These are phyloP conservation scores for Camellia oleifera DNA, from an alignment of 179 eudicot genomes.

Conservation along the genomic window DNA sequence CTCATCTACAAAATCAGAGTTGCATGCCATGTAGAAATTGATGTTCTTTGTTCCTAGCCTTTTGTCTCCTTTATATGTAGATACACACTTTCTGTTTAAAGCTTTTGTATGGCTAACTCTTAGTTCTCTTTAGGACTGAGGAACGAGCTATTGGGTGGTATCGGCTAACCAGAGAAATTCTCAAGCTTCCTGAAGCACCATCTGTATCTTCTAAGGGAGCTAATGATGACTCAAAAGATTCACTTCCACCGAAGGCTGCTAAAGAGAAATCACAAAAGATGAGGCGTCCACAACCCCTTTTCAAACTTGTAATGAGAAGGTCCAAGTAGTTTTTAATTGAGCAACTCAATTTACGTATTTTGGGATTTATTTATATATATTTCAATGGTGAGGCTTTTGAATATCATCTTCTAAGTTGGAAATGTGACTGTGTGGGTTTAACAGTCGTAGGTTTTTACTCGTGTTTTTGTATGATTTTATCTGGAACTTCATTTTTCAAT, in stretches of 20 bases:
- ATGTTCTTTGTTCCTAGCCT: not conserved
- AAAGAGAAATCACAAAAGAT: conserved; percentile 84
- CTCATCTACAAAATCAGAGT: not conserved
- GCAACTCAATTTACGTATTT: not conserved
- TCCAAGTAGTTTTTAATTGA: conserved; percentile 21
- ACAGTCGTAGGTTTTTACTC: not conserved
- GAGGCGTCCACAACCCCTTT: conserved; percentile 90
- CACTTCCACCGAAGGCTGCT: conserved; percentile 55
- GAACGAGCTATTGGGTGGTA: conserved; percentile 99
- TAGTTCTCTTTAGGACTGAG: conserved; percentile 57
- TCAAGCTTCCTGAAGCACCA: conserved; percentile 94
- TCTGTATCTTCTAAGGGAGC: conserved; percentile 63
- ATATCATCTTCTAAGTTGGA: not conserved
- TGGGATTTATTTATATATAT: not conserved
- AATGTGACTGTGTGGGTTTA: not conserved
- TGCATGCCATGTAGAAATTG: conserved; percentile 6
- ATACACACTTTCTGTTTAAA: conserved; percentile 11
- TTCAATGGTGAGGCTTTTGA: not conserved
- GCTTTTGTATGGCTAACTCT: not conserved
- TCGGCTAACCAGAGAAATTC: conserved; percentile 86
- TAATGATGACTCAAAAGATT: conserved; percentile 62
- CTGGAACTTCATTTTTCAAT: not conserved
- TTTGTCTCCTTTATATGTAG: conserved; percentile 4
- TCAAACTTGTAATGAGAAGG: conserved; percentile 99
- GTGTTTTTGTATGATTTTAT: not conserved